phyloP scores from a whole-genome alignment of 805 yeast species.

The Saturnispora halmiae region DNA sequence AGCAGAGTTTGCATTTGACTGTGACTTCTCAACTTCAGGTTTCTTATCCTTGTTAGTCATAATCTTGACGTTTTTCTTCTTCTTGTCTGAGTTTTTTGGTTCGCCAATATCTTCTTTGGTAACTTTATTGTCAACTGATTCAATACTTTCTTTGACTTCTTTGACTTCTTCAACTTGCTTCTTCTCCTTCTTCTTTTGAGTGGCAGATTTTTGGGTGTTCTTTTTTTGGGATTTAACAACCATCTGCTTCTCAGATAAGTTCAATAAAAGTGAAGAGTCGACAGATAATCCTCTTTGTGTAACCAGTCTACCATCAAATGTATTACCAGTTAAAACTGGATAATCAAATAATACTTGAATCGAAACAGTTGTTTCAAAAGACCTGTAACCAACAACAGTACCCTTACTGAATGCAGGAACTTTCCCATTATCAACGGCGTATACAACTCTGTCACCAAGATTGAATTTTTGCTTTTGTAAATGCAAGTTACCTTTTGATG shows the following conservation, averaged over 20 bases:
- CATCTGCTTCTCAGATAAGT: constrained; percentile 65
- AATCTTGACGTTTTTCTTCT: too few species aligned
- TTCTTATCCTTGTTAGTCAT: too few species aligned
- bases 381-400: constrained; percentile 63
- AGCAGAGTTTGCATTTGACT: not conserved
- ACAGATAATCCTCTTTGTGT: constrained; percentile 79
- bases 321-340: constrained; percentile 75
- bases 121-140: too few species aligned
- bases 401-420: constrained; percentile 85
- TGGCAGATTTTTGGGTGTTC: too few species aligned
- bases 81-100: too few species aligned
- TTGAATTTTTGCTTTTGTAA: constrained; percentile 68
- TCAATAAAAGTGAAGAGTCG: constrained; percentile 73
- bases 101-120: too few species aligned
- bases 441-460: constrained; percentile 84
- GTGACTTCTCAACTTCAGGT: not conserved
- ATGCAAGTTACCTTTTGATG: constrained; percentile 59
- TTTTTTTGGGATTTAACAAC: constrained; percentile 58
- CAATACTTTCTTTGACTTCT: too few species aligned
- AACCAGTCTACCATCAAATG: constrained; percentile 64
- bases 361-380: constrained; percentile 51
- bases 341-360: constrained; percentile 78
- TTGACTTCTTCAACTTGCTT: too few species aligned
- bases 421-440: constrained; percentile 78
- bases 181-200: too few species aligned